Percentiles rank a stretch among this genome's conserved stretches.
These are phyloP conservation scores for Phylloporus rhodoxanthus DNA, from an alignment of 768 basidiomycete species.

Conservation along the genomic window DNA sequence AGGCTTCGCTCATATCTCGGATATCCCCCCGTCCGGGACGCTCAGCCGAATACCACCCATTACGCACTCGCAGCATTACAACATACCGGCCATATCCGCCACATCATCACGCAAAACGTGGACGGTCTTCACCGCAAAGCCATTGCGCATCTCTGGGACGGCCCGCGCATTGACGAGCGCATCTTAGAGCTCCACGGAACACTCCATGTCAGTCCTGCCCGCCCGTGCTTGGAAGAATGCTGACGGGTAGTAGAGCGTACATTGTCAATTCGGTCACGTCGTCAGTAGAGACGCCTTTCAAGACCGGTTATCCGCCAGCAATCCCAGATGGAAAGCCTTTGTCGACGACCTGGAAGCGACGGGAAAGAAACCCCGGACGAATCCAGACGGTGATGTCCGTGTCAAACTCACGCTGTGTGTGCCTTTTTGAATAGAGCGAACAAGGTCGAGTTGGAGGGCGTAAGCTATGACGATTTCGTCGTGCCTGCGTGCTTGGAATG, in stretches of 20 bases:
- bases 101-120: slow-evolving; percentile 85
- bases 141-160: slow-evolving; percentile 40
- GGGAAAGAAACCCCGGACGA: slow-evolving; percentile 63
- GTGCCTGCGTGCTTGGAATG: slow-evolving; percentile 77
- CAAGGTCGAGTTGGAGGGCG: slow-evolving; percentile 71
- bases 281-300: slow-evolving; percentile 68
- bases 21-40: slow-evolving; percentile 80
- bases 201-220: slow-evolving; percentile 58
- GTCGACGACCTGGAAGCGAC: slow-evolving; percentile 57
- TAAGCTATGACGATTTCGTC: slow-evolving; percentile 69
- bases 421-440: too few relatives aligned
- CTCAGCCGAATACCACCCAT: slow-evolving; percentile 85
- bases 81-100: slow-evolving; percentile 51
- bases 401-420: neutral
- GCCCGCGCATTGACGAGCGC: slow-evolving; percentile 30
- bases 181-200: slow-evolving; percentile 89
- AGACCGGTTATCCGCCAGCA: slow-evolving; percentile 59
- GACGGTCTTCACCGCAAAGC: slow-evolving; percentile 91
- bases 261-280: slow-evolving; percentile 70
- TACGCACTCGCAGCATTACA: slow-evolving; percentile 81
- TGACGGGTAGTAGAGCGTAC: slow-evolving; percentile 48
- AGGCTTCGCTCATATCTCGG: slow-evolving; percentile 74
- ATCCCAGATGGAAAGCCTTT: slow-evolving; percentile 75
- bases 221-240: neutral
- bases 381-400: slow-evolving; percentile 89